Evolutionary conservation across 331 rosid genomes (phyloP), one percentile per base, ranked within the genome.

Genomic region (Saraca asoca): DNA sequence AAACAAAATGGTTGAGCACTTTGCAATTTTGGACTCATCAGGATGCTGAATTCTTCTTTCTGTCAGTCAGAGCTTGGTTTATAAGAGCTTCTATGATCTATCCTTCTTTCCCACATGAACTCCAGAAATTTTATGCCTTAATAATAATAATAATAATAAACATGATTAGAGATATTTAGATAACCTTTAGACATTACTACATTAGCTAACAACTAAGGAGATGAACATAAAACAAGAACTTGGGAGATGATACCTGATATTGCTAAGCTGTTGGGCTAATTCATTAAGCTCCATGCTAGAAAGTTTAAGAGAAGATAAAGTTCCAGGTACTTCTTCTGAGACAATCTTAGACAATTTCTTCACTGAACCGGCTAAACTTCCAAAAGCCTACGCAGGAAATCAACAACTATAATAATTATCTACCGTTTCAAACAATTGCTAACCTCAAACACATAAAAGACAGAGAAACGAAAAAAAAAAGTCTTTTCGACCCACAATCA

Each of bases 251-350:
- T 74, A 84, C 90, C 85, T 78, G 52, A 82, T 74, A 68, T 20
- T 62, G 20, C 51, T 51, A 68, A 87, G 81, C 64, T 80, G 82
- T 74, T 73, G 81, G 56, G 76, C 62, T 48, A 87, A 75, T 42
- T 85, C 79, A 17, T 78, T 75, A 56, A 85, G 70, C 75, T 87
- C 90, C 71, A 75, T 54, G 12, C 66, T 58, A 17, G 88, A 87
- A 62, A 87, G 94, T 68, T 80, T 80, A 54, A 82, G 75, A 75
- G 88, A 84, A 61, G 46, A 61, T 29, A 84, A 73, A 58, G 77
- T 84, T 51, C 88, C 80, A 1, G 88, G 90, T 8, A 82, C 69
- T 75, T 82, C 86, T 53, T 73, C 78, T 0, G 84, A 75, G 60
- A 79, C 85, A 58, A 78, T 84, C 58, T 70, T 54, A 29, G 85